These are phyloP conservation scores for Cryptococcus hybrid DNA, from an alignment of 1,284 basidiomycete species.

Conservation along the genomic window DNA sequence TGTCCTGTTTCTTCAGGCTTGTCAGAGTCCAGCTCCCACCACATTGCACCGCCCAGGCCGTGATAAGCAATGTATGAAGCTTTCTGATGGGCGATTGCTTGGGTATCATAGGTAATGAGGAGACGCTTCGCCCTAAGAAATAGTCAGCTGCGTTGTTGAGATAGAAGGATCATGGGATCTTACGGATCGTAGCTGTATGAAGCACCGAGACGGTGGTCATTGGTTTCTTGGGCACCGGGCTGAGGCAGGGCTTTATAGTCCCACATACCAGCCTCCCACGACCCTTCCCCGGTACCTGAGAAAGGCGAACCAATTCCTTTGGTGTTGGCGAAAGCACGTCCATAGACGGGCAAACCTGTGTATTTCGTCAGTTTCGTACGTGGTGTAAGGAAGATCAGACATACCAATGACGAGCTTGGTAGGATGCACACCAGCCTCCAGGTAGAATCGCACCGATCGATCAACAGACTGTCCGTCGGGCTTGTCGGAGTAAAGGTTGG, in stretches of 20 bases:
- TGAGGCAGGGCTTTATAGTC: constrained; percentile 74
- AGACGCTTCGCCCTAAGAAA: constrained; percentile 28
- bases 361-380: not conserved
- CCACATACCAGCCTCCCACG: constrained; percentile 49
- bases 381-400: constrained; percentile 2
- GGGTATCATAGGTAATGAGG: constrained; percentile 76
- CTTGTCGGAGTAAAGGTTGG: constrained; percentile 62
- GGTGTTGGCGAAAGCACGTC: constrained; percentile 78
- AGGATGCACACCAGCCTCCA: constrained; percentile 64
- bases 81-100: constrained; percentile 68
- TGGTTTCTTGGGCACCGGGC: constrained; percentile 62
- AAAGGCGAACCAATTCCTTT: constrained; percentile 71
- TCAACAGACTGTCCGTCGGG: constrained; percentile 63
- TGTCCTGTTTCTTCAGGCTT: constrained; percentile 29
- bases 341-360: constrained; percentile 77
- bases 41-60: constrained; percentile 72
- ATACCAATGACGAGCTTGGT: constrained; percentile 75
- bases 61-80: constrained; percentile 67
- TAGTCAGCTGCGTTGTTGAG: too few relatives aligned
- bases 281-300: constrained; percentile 67
- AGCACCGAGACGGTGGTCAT: constrained; percentile 71
- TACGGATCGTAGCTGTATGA: constrained; percentile 71
- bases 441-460: constrained; percentile 65
- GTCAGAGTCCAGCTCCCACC: constrained; percentile 60
- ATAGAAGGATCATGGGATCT: too few relatives aligned